phyloP scores from a whole-genome alignment of 192 early-diverging fungal genomes.

The Coemansia sp. region DNA sequence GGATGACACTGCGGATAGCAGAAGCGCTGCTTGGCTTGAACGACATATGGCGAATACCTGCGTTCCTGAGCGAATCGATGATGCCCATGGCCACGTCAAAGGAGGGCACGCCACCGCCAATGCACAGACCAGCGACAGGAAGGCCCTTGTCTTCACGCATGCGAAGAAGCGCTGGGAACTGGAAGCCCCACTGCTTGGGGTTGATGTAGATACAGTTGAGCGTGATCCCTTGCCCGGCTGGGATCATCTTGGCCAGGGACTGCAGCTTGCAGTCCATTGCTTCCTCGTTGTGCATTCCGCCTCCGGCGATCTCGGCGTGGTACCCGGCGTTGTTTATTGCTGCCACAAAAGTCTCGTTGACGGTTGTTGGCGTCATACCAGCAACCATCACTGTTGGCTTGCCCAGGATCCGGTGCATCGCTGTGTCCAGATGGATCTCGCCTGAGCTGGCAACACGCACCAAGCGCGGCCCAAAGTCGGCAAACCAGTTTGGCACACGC shows the following conservation, averaged over 20 bases:
- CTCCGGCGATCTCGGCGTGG: conserved; percentile 87
- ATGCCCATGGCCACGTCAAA: conserved; percentile 83
- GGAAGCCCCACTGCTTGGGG: conserved; percentile 79
- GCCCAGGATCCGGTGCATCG: conserved; percentile 80
- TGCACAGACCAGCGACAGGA: conserved; percentile 87
- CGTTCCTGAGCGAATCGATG: conserved; percentile 67
- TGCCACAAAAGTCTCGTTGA: conserved; percentile 73
- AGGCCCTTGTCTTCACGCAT: conserved; percentile 78
- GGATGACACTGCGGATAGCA: conserved; percentile 77
- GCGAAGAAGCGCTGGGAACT: conserved; percentile 76
- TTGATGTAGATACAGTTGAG: conserved; percentile 91
- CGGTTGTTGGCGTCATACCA: conserved; percentile 92
- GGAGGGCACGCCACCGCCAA: conserved; percentile 91
- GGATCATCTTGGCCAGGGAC: conserved; percentile 68
- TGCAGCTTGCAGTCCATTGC: conserved; percentile 69
- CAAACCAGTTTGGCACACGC: conserved; percentile 82
- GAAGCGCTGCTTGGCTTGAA: conserved; percentile 85
- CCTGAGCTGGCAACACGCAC: conserved; percentile 58
- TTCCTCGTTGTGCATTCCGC: conserved; percentile 80
- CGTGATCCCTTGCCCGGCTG: conserved; percentile 84
- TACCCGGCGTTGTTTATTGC: conserved; percentile 89
- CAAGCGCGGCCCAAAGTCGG: conserved; percentile 80
- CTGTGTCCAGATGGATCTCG: conserved; percentile 82
- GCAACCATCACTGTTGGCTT: conserved; percentile 93
- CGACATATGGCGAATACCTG: conserved; percentile 73